These are phyloP conservation scores for Botrytis fragariae DNA, from an alignment of 2,329 filamentous ascomycete species.

Conservation along the genomic window DNA sequence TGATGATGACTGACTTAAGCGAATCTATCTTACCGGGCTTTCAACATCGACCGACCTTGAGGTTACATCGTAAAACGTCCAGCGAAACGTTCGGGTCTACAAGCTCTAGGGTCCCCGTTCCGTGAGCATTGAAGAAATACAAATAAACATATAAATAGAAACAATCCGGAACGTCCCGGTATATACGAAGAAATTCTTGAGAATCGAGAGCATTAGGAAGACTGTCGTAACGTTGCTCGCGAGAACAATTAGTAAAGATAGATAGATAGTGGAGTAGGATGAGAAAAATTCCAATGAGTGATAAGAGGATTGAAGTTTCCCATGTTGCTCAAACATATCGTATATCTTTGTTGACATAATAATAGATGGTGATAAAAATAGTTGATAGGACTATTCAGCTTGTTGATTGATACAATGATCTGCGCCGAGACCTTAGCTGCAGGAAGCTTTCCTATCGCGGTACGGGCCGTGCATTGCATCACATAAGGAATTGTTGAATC, in stretches of 20 bases:
- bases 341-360: not conserved
- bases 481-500: slow-evolving; percentile 6
- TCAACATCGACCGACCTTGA: not conserved
- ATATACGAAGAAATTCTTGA: not conserved
- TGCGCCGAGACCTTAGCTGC: slow-evolving; percentile 10
- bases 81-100: not conserved
- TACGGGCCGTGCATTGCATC: slow-evolving; percentile 18
- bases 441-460: slow-evolving; percentile 16
- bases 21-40: slow-evolving; percentile 6
- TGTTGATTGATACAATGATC: not conserved
- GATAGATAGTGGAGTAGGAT: slow-evolving; percentile 1
- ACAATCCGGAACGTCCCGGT: not conserved
- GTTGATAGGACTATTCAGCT: not conserved
- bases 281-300: not conserved
- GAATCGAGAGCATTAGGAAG: not conserved
- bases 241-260: not conserved
- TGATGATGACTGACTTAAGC: slow-evolving; percentile 8
- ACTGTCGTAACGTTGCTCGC: slow-evolving; percentile 11
- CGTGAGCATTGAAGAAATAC: not conserved
- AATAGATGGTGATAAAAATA: slow-evolving; percentile 6
- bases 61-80: not conserved
- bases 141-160: not conserved
- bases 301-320: not conserved
- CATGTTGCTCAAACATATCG: slow-evolving; percentile 1
- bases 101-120: not conserved